phyloP scores from a whole-genome alignment of 768 basidiomycete genomes.

The Amanita pallidorosea region DNA sequence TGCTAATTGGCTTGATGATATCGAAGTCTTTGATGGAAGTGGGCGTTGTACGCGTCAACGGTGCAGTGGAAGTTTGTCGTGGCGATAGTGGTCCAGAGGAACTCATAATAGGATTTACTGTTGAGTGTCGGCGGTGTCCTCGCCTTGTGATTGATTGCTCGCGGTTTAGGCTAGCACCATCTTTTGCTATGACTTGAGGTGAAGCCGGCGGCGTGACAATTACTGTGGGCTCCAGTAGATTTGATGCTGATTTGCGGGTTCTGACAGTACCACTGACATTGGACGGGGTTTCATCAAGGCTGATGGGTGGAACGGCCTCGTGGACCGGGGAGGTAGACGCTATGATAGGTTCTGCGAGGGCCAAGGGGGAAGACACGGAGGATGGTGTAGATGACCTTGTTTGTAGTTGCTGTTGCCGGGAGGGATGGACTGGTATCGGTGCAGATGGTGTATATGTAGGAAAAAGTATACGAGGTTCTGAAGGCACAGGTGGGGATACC shows the following conservation, averaged over 20 bases:
- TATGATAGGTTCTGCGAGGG: constrained; percentile 75
- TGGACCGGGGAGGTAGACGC: constrained; percentile 41
- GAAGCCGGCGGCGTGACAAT: constrained; percentile 70
- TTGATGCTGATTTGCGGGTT: constrained; percentile 57
- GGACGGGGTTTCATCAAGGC: constrained; percentile 41
- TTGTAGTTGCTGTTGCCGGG: constrained; percentile 39
- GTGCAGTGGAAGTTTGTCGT: constrained; percentile 68
- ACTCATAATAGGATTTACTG: constrained; percentile 48
- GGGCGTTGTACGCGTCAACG: constrained; percentile 67
- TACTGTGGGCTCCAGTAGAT: constrained; percentile 53
- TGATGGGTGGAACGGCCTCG: constrained; percentile 56
- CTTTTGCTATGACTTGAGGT: constrained; percentile 43
- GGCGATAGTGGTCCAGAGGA: constrained; percentile 76
- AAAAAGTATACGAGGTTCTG: constrained; percentile 18
- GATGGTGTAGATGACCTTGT: constrained; percentile 85
- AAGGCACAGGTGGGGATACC: constrained; percentile 19
- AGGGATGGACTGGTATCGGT: constrained; percentile 15
- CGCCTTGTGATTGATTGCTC: constrained; percentile 39
- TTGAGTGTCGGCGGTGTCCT: constrained; percentile 64
- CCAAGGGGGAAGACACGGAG: constrained; percentile 79
- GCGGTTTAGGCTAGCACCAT: constrained; percentile 26
- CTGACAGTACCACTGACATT: constrained; percentile 33
- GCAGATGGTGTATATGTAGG: constrained; percentile 13
- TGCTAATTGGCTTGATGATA: constrained; percentile 98
- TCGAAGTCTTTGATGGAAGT: constrained; percentile 99